Evolutionary conservation across 2,329 filamentous ascomycete genomes (phyloP), one percentile per base, ranked within the genome.

Genomic region (Ophiostoma montium): DNA sequence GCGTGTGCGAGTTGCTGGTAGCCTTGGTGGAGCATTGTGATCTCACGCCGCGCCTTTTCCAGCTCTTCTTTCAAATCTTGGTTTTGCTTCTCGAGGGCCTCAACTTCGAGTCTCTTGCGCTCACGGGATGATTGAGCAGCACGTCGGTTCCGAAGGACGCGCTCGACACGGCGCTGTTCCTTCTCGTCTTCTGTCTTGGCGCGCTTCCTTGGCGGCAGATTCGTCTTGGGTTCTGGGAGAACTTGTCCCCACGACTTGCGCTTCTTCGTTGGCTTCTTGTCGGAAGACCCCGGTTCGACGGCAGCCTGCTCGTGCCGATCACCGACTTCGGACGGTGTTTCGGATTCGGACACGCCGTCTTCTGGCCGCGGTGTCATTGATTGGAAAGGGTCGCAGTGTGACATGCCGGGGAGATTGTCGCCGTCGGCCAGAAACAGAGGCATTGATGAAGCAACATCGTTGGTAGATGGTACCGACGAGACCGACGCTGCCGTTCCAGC

Each of bases 171-270:
- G 41, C 92, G 84, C 67, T 98, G 92, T 68, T 96, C 92, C 70
- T 98, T 98, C 68, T 98, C 92, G 61, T 95, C 92, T 60, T 94
- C 90, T 3, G 92, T 98, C 76, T 96, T 98, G 59, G 92, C 92
- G 54, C 92, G 87, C 78, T 98, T 98, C 57, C 85, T 82, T 35
- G 90, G 90, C 53, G 90, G 90, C 8, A 96, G 79, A 62, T 90
- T 94, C 31, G 92, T 96, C 76, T 95, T 96, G 39, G 92, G 92
- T 62, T 94, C 86, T 16, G 92, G 92, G 36, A 96, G 80, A 64
- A 94, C 86, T 67, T 98, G 92, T 46, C 92, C 92, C 92, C 92
- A 98, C 45, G 92, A 96, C 70, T 96, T 98, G 60, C 92, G 76
- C 78, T 95, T 95, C 78, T 95, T 95, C 33, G 75, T 69, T 1